These are phyloP conservation scores for Lactarius pseudohatsudake DNA, from an alignment of 768 basidiomycete genomes.

Conservation along the genomic window DNA sequence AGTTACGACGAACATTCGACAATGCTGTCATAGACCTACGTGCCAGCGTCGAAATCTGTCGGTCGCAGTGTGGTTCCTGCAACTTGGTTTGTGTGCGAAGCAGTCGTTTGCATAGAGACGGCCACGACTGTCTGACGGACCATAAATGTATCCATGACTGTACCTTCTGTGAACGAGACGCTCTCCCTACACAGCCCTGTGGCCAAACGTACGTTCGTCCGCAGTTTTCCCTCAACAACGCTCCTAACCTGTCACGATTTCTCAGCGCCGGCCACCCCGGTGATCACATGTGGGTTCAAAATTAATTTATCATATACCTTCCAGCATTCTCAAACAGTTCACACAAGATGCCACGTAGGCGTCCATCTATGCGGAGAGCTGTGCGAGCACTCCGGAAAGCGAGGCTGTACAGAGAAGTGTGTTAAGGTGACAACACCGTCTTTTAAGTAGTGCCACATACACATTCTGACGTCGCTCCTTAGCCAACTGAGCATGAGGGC, in stretches of 20 bases:
- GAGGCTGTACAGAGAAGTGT: slow-evolving; percentile 44
- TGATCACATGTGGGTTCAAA: slow-evolving; percentile 47
- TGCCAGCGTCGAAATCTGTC: slow-evolving; percentile 49
- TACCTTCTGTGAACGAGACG: slow-evolving; percentile 42
- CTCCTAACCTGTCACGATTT: too few relatives aligned
- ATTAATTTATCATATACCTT: background rate
- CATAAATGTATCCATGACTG: slow-evolving; percentile 49
- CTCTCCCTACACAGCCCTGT: slow-evolving; percentile 36
- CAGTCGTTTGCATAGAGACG: slow-evolving; percentile 43
- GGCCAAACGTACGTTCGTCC: slow-evolving; percentile 43
- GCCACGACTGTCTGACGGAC: slow-evolving; percentile 50
- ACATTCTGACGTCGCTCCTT: background rate
- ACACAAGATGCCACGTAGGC: slow-evolving; percentile 43
- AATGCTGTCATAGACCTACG: slow-evolving; percentile 44
- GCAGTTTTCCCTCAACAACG: too few relatives aligned
- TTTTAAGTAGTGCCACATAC: slow-evolving; percentile 33
- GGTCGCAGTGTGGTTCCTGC: slow-evolving; percentile 46
- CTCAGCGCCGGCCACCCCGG: slow-evolving; percentile 57
- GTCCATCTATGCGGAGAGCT: slow-evolving; percentile 52
- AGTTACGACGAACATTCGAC: slow-evolving; percentile 47
- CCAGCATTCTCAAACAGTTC: background rate
- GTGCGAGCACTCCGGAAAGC: slow-evolving; percentile 46
- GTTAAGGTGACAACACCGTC: slow-evolving; percentile 37
- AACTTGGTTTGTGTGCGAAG: slow-evolving; percentile 48
- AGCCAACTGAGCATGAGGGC: slow-evolving; percentile 33